These are phyloP conservation scores for Kluyveromyces wickerhamii DNA, from an alignment of 805 yeast species.

Conservation along the genomic window DNA sequence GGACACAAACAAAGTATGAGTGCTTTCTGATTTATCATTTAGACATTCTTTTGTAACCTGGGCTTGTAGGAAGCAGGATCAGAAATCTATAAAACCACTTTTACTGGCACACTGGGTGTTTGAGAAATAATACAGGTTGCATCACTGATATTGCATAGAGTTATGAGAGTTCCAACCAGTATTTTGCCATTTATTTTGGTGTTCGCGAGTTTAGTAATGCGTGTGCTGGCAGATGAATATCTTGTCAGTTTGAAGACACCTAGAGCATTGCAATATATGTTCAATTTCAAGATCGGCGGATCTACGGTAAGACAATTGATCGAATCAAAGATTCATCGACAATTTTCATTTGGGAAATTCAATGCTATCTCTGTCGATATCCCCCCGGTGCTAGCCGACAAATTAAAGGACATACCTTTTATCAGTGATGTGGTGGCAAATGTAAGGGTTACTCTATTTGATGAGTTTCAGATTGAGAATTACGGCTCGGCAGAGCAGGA, in stretches of 20 bases:
- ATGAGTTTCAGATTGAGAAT: conserved; percentile 22
- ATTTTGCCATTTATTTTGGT: neutral
- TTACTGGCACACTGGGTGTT: too few species aligned
- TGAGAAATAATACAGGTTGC: too few species aligned
- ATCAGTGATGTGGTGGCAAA: conserved; percentile 68
- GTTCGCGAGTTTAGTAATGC: neutral
- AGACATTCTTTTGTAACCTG: too few species aligned
- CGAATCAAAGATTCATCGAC: conserved; percentile 39
- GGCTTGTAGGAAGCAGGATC: too few species aligned
- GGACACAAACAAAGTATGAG: too few species aligned
- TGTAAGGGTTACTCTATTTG: conserved; percentile 49
- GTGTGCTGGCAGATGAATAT: conserved; percentile 27
- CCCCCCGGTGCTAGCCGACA: conserved; percentile 38
- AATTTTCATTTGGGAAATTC: conserved; percentile 61
- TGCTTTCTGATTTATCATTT: too few species aligned
- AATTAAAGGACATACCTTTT: conserved; percentile 49
- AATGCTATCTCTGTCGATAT: conserved; percentile 63
- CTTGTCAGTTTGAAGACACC: conserved; percentile 46
- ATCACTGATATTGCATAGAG: too few species aligned
- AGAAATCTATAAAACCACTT: too few species aligned
- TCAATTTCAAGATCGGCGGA: conserved; percentile 36
- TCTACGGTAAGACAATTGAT: conserved; percentile 34
- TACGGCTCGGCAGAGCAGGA: conserved; percentile 9
- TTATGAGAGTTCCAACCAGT: neutral
- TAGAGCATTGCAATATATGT: conserved; percentile 40